Conservation (phyloP, 495 filamentous ascomycete species). For the Xylaria sp. region DNA sequence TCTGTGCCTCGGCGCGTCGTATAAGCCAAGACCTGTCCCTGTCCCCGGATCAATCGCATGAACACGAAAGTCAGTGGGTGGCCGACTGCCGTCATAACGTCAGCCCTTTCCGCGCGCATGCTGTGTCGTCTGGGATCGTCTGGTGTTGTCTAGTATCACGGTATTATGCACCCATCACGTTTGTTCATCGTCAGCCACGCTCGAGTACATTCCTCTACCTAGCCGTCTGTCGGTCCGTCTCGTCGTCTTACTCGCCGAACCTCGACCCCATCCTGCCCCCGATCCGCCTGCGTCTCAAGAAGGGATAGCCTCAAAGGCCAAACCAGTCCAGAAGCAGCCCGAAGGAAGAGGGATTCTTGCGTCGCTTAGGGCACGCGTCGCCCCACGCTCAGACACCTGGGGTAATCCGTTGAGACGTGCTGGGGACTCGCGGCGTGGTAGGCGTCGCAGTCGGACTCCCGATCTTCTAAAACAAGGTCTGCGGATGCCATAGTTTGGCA, state of each 20-base stretch:
- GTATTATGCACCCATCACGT: conserved; percentile 67
- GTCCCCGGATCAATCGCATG: conserved; percentile 2
- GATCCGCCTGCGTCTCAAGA: background rate
- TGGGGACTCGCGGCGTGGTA: background rate
- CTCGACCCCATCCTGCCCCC: background rate
- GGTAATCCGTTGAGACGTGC: background rate
- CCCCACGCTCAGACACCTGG: background rate
- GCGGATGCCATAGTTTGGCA: background rate
- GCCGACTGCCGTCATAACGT: background rate
- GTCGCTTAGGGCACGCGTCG: background rate
- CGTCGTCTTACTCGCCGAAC: conserved; percentile 20
- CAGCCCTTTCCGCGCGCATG: conserved; percentile 11
- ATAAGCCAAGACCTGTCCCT: background rate
- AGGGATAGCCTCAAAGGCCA: background rate
- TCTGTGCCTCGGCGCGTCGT: background rate
- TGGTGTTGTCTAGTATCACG: conserved; percentile 34
- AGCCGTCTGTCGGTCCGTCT: no score
- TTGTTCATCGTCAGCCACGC: conserved; percentile 54
- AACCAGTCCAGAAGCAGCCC: background rate
- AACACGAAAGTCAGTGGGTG: background rate
- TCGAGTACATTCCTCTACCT: conserved; percentile 19
- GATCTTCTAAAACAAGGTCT: background rate
- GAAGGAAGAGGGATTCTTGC: background rate
- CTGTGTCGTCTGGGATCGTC: no score
- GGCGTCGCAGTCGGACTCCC: background rate